A percentile compares a stretch with the other conserved stretches of the same genome.
phyloP scores from a whole-genome alignment of 306 rosid genomes.

The Prunus mongolica region DNA sequence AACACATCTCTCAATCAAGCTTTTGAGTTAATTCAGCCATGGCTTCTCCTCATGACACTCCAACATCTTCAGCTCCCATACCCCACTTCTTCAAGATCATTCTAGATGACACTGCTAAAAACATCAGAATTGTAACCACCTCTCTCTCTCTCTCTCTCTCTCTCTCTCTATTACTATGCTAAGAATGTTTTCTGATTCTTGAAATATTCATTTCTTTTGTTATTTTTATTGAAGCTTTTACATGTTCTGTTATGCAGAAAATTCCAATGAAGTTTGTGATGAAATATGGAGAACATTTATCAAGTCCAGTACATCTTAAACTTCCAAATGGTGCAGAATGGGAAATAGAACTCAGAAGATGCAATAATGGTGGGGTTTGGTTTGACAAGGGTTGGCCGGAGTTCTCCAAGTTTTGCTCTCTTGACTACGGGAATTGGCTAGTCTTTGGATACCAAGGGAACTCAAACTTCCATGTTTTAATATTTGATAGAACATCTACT shows the following conservation, averaged over 20 bases:
- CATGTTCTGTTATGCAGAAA: background rate
- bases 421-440: background rate
- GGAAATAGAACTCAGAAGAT: constrained; percentile 1
- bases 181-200: background rate
- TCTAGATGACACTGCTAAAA: background rate
- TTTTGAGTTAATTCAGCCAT: background rate
- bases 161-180: background rate
- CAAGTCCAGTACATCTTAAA: background rate
- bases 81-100: constrained; percentile 14
- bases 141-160: background rate
- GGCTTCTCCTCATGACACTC: background rate
- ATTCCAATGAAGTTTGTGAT: constrained; percentile 17
- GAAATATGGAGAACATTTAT: background rate
- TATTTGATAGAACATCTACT: constrained; percentile 12
- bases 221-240: background rate
- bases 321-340: constrained; percentile 11
- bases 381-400: constrained; percentile 22
- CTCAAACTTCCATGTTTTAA: constrained; percentile 9
- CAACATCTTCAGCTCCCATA: background rate
- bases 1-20: too few relatives aligned
- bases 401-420: background rate
- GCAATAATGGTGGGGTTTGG: background rate
- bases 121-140: constrained; percentile 1
- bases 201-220: background rate
- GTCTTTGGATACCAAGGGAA: constrained; percentile 5